These are phyloP conservation scores for Lepiota venenata DNA, from an alignment of 768 basidiomycete genomes.

Conservation along the genomic window DNA sequence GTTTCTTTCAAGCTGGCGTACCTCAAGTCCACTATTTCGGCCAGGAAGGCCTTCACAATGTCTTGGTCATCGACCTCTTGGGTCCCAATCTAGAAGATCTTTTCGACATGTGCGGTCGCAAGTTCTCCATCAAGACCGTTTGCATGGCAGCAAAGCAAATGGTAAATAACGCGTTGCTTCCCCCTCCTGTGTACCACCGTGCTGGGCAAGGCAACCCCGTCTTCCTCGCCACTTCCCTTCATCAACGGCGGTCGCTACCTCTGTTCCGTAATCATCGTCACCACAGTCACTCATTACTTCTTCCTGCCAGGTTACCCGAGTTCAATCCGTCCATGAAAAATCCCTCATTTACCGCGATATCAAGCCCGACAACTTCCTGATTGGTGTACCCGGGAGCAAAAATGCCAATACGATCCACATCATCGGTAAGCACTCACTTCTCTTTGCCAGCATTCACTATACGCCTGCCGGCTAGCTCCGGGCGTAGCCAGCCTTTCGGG, in stretches of 20 bases:
- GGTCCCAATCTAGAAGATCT: slow-evolving; percentile 98
- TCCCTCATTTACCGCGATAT: slow-evolving; percentile 98
- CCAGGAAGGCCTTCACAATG: slow-evolving; percentile 97
- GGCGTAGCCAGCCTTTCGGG: not conserved
- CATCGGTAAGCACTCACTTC: slow-evolving; percentile 58
- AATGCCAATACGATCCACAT: slow-evolving; percentile 85
- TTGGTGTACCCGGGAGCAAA: slow-evolving; percentile 91
- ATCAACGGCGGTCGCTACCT: not conserved
- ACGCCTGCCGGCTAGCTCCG: slow-evolving; percentile 6
- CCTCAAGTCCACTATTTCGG: slow-evolving; percentile 99
- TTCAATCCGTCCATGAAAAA: slow-evolving; percentile 98
- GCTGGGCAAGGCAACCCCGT: not conserved
- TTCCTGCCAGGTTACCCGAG: slow-evolving; percentile 75
- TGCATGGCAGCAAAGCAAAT: slow-evolving; percentile 99
- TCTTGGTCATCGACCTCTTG: slow-evolving; percentile 88
- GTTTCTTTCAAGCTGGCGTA: slow-evolving; percentile 67
- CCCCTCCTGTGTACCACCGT: not conserved
- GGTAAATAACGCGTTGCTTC: slow-evolving; percentile 48
- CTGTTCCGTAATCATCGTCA: not conserved
- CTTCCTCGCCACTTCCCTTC: not conserved
- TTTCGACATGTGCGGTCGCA: slow-evolving; percentile 98
- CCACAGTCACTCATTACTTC: slow-evolving; percentile 5
- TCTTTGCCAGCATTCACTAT: slow-evolving; percentile 3
- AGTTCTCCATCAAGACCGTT: slow-evolving; percentile 97
- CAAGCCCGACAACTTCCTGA: slow-evolving; percentile 98